phyloP scores from a whole-genome alignment of 2,329 filamentous ascomycete species.

The Alternaria solani region DNA sequence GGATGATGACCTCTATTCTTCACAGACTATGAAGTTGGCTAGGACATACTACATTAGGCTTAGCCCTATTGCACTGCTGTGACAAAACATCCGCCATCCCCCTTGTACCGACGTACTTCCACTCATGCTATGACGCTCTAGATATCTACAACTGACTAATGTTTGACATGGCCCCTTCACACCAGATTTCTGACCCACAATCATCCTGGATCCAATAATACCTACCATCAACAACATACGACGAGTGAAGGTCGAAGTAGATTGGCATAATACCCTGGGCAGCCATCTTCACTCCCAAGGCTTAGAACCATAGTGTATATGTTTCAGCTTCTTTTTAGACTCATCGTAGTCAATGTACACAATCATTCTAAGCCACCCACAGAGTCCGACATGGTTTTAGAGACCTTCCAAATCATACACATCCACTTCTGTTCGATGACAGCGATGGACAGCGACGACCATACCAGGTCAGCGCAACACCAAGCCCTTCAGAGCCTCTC shows the following conservation, averaged over 20 bases:
- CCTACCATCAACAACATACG: background rate
- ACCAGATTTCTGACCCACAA: background rate
- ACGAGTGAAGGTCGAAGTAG: background rate
- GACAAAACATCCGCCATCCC: background rate
- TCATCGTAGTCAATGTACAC: background rate
- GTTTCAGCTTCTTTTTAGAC: background rate
- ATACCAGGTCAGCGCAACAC: background rate
- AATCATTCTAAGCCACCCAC: background rate
- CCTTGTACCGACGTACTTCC: background rate
- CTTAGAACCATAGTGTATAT: background rate
- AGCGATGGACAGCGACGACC: background rate
- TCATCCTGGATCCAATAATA: background rate
- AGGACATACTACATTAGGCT: background rate
- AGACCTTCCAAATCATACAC: background rate
- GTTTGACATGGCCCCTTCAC: too few species aligned
- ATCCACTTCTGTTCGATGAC: background rate
- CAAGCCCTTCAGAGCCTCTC: background rate
- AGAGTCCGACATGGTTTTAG: background rate
- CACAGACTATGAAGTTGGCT: background rate
- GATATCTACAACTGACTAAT: background rate
- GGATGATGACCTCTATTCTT: too few species aligned
- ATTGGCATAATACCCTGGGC: background rate
- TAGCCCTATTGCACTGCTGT: background rate
- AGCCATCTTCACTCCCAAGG: background rate
- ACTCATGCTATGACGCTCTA: background rate